Evolutionary conservation across 2,329 filamentous ascomycete genomes (phyloP).

Genomic region (Pseudopyricularia cyperi): DNA sequence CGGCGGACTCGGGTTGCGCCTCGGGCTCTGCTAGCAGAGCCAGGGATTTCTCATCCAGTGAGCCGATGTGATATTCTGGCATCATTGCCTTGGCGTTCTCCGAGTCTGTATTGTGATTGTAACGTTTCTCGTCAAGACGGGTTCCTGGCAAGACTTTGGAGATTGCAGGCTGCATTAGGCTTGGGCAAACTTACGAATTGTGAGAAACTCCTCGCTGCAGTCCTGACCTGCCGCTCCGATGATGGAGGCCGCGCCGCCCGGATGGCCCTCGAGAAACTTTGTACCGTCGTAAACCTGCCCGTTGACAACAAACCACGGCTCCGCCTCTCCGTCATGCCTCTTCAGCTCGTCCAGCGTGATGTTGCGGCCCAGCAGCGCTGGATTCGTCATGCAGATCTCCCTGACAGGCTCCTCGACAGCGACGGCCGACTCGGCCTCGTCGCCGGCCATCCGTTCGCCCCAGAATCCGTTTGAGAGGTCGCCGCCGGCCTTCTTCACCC

Average conservation of each 20-base stretch:
- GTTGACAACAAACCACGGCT: slow-evolving; percentile 80
- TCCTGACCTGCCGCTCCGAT: slow-evolving; percentile 71
- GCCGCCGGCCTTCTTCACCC: slow-evolving; percentile 67
- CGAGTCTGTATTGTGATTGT: slow-evolving; percentile 45
- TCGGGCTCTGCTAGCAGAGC: slow-evolving; percentile 34
- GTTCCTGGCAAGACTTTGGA: neutral
- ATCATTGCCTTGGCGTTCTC: slow-evolving; percentile 91
- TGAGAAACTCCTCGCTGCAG: slow-evolving; percentile 77
- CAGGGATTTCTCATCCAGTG: slow-evolving; percentile 48
- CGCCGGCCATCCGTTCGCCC: slow-evolving; percentile 57
- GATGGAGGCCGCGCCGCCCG: slow-evolving; percentile 78
- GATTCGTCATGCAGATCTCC: slow-evolving; percentile 66
- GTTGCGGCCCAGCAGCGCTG: slow-evolving; percentile 19
- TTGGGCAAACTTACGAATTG: slow-evolving; percentile 58
- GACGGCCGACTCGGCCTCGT: slow-evolving; percentile 25
- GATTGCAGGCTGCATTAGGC: neutral
- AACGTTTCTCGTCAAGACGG: slow-evolving; percentile 11
- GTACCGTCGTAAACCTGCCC: slow-evolving; percentile 85
- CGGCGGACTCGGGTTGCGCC: neutral
- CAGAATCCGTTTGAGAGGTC: slow-evolving; percentile 72
- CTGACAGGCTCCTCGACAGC: slow-evolving; percentile 35
- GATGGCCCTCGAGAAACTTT: slow-evolving; percentile 66
- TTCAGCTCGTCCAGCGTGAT: slow-evolving; percentile 63
- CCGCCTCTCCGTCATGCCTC: slow-evolving; percentile 48
- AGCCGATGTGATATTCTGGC: slow-evolving; percentile 71